Conservation (phyloP, 129 eudicot genomes). For the Artemisia argyi region DNA sequence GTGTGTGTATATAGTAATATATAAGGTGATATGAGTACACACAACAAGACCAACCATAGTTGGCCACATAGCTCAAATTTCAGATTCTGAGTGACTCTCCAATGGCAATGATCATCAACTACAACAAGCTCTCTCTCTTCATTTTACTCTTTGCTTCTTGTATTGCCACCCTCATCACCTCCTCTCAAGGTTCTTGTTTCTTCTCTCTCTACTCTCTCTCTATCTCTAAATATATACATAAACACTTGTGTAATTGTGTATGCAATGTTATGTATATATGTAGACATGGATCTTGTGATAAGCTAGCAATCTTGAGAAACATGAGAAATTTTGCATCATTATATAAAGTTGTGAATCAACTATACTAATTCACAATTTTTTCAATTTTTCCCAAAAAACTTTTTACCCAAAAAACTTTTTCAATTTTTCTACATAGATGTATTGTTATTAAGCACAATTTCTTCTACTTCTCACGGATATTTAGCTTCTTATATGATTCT, state of each 20-base stretch:
- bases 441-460: no score
- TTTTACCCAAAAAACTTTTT: no score
- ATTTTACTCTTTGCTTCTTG: slow-evolving; percentile 38
- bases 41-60: slow-evolving; percentile 73
- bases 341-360: no score
- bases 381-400: no score
- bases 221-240: background rate
- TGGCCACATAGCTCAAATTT: slow-evolving; percentile 42
- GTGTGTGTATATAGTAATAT: slow-evolving; percentile 13
- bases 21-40: slow-evolving; percentile 15
- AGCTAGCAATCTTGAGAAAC: no score
- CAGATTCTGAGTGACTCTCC: slow-evolving; percentile 16
- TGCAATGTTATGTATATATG: background rate
- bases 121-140: slow-evolving; percentile 34
- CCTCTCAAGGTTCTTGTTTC: slow-evolving; percentile 56
- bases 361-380: no score
- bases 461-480: no score
- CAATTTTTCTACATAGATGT: no score
- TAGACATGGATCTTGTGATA: no score
- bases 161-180: slow-evolving; percentile 38
- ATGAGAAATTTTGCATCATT: no score
- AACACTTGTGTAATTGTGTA: background rate
- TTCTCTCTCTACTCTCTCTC: background rate
- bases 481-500: no score
- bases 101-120: slow-evolving; percentile 45